phyloP scores from a whole-genome alignment of 2,329 filamentous ascomycete species.

The Blastomyces parvus region DNA sequence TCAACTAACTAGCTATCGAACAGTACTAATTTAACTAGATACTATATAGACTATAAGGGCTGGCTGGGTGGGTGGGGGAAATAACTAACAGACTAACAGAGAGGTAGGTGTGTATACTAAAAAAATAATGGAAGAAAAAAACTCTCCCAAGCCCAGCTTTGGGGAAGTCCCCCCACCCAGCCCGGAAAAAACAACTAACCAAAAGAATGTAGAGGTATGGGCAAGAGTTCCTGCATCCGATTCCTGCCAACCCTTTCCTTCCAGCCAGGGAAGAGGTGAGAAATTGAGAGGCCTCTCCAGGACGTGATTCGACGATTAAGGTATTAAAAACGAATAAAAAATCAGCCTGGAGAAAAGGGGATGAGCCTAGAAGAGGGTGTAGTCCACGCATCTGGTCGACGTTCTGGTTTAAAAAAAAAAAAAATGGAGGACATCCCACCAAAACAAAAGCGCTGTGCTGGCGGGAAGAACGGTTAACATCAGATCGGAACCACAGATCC shows the following conservation, averaged over 20 bases:
- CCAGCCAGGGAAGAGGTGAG: conserved; percentile 21
- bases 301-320: conserved; percentile 15
- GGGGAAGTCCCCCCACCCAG: conserved; percentile 11
- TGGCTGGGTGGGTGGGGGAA: conserved; percentile 9
- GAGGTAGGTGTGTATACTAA: conserved; percentile 1
- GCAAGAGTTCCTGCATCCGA: conserved; percentile 41
- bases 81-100: conserved; percentile 16
- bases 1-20: conserved; percentile 3
- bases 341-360: conserved; percentile 46
- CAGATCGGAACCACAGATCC: conserved; percentile 3
- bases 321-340: conserved; percentile 17
- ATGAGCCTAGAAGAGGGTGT: conserved; percentile 41
- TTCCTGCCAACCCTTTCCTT: conserved; percentile 31
- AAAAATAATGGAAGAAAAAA: background rate
- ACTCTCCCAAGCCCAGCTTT: conserved; percentile 6
- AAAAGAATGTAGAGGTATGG: conserved; percentile 7
- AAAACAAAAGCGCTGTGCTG: background rate
- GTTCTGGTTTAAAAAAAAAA: conserved; percentile 8
- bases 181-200: conserved; percentile 25
- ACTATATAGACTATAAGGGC: conserved; percentile 7
- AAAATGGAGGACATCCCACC: conserved; percentile 13
- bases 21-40: background rate
- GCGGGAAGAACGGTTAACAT: background rate
- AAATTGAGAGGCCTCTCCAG: conserved; percentile 27
- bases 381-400: conserved; percentile 10